Evolutionary conservation across 2,329 filamentous ascomycete species (phyloP).

Genomic region (Hymenoscyphus fructigenus): DNA sequence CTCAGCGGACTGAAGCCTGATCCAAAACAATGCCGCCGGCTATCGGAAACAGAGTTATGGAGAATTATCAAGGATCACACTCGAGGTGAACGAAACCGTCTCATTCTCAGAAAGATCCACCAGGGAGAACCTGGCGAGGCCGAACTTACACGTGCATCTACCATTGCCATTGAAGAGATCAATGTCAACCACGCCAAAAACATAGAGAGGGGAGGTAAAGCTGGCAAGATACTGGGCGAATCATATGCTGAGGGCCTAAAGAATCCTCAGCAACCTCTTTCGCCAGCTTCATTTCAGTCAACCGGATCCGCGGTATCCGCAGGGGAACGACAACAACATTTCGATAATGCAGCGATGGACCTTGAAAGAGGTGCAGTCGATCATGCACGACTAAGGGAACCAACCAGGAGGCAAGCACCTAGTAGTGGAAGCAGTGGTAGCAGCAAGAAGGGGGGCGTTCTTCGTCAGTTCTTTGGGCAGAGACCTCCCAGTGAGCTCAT

Average conservation of each 20-base stretch:
- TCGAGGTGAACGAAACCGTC: constrained; percentile 80
- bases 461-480: constrained; percentile 85
- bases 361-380: constrained; percentile 43
- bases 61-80: constrained; percentile 85
- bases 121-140: constrained; percentile 84
- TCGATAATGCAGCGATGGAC: constrained; percentile 58
- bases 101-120: constrained; percentile 91
- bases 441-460: constrained; percentile 52
- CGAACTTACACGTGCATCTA: constrained; percentile 83
- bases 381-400: constrained; percentile 38
- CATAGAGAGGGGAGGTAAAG: constrained; percentile 69
- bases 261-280: constrained; percentile 80
- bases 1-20: constrained; percentile 82
- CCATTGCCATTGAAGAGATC: constrained; percentile 85
- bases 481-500: constrained; percentile 96
- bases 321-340: constrained; percentile 65
- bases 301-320: constrained; percentile 37
- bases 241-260: constrained; percentile 65
- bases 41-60: constrained; percentile 86
- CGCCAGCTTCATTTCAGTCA: constrained; percentile 67
- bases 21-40: constrained; percentile 73
- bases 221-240: constrained; percentile 86
- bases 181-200: constrained; percentile 70
- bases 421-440: not conserved
- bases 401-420: constrained; percentile 25